Conservation (phyloP, 345 rosid species). For the Ceriops tagal region DNA sequence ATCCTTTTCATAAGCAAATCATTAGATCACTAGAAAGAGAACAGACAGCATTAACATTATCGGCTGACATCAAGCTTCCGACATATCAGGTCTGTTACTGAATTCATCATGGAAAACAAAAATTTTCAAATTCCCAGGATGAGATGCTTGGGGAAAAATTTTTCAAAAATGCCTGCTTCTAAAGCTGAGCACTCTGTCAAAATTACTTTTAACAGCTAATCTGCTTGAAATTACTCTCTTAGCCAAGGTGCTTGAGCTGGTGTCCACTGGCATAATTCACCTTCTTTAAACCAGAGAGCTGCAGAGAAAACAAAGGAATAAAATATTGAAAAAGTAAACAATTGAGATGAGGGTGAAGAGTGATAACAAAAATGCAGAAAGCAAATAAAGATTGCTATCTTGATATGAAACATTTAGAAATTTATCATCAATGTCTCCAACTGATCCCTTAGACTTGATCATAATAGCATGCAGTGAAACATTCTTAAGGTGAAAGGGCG, state of each 20-base stretch:
- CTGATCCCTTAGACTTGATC: background rate
- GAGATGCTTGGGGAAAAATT: conserved; percentile 4
- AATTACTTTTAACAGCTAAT: conserved; percentile 3
- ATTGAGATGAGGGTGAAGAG: too few species aligned
- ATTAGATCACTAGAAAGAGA: background rate
- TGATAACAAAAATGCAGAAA: too few species aligned
- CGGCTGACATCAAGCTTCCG: background rate
- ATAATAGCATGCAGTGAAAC: background rate
- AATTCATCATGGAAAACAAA: background rate
- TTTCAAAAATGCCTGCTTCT: conserved; percentile 15
- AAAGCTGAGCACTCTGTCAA: background rate
- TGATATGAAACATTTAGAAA: background rate
- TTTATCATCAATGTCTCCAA: background rate
- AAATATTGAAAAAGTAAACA: too few species aligned
- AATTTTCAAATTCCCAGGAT: conserved; percentile 2
- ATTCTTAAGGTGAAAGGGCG: background rate
- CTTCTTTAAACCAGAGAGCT: conserved; percentile 93
- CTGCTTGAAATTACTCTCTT: conserved; percentile 43
- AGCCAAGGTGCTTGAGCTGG: conserved; percentile 76
- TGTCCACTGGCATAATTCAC: conserved; percentile 77
- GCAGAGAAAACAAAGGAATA: background rate
- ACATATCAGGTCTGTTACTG: background rate
- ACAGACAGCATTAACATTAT: too few species aligned
- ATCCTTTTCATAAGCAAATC: too few species aligned
- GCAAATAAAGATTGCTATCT: background rate